Evolutionary conservation across 805 yeast genomes (phyloP), one percentile per base, ranked within the genome.

Genomic region (Saturnispora quitensis): DNA sequence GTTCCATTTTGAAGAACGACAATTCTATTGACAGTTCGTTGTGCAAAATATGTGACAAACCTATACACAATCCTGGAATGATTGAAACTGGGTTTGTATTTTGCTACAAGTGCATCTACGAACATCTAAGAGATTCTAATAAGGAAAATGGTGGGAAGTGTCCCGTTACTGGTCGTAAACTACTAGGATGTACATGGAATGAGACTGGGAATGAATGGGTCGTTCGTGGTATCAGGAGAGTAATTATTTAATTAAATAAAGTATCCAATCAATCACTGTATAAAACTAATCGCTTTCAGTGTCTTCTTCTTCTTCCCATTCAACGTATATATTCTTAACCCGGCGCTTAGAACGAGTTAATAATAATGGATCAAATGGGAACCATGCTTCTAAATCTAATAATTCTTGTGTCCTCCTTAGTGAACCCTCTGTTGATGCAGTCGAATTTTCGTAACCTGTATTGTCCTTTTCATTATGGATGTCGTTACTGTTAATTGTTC

Each of bases 291-390:
- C 69, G 49, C 65, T 60, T 33, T 53, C 57, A 31, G 49, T 55
- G 50, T 78, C 86, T 40, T 84, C 84, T 34, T 82, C 86, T 43
- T 81, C 89, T 36, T 75, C 76, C 98, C 98, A 91, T 60, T 89
- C 93, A 27, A 90, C 80, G 62, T 82, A 86, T 53, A 75, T 74
- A 5, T 68, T 73, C 33, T 74, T 71, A 51, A 93, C 69, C 34
- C 80, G 64, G 40, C 68, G 65, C 59, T 82, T 80, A 46, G 87
- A 77, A 10, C 68, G 68, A 44, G 82, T 84, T 56, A 91, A 74
- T 48, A 86, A 79, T 55, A 93, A 68, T 1, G 99, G 99, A 71
- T 91, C 98, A 65, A 87, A 91, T 12, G 99, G 99, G 68, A 91
- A 91, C 65, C 89, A 91, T n/a, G 93, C 89, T 65, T 90, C 97